Base-by-base conservation (phyloP, 2,329 filamentous ascomycete genomes). In the Pyrenochaeta sp. region DNA sequence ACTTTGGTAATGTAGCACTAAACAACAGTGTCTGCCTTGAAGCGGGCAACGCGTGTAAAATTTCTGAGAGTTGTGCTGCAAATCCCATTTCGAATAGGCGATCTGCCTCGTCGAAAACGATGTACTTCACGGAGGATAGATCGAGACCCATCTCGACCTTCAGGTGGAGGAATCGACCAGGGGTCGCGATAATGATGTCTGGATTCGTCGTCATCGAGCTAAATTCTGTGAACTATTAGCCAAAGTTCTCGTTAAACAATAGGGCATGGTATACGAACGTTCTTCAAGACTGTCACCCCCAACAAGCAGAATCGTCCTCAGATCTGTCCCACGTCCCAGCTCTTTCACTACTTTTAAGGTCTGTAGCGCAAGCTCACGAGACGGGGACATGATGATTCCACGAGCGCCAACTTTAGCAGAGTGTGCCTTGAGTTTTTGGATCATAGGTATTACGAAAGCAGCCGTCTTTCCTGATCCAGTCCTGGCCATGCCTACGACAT, bases 401-500 rank as follows among this genome's bases (percentile, higher is more conserved):
- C 95, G 86, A 44, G 92, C 88, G 51, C 96, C 95, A 63, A 98
- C 89, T 71, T 90, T 90, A 30, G 89, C 89, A 73, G 91, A 96
- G 77, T 99, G 96, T 25, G 88, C 86, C 78, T 93, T 96, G 60
- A 99, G 82, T 65, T 90, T 91, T 81, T 99, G 92, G 60, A 99
- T 93, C 94, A 99, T 97, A 43, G 95, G 95, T 64, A 99, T 96
- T 27, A 98, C 93, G 77, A 99, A 99, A 24, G 95, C 95, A 1
- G 93, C 95, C 1, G 96, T 99, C 83, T 99, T 99, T 81, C 95
- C 95, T 22, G 93, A 98, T 75, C 95, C 95, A n/a, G 96, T 99
- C 66, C 96, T 86, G 7, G 95, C 95, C 95, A 99, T 99, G 66
- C 93, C 96, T 25, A 99, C 94, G n/a, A 98, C 91, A 84, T 99